These are phyloP conservation scores for Clarkia xantiana DNA, from an alignment of 345 rosid species.

Conservation along the genomic window DNA sequence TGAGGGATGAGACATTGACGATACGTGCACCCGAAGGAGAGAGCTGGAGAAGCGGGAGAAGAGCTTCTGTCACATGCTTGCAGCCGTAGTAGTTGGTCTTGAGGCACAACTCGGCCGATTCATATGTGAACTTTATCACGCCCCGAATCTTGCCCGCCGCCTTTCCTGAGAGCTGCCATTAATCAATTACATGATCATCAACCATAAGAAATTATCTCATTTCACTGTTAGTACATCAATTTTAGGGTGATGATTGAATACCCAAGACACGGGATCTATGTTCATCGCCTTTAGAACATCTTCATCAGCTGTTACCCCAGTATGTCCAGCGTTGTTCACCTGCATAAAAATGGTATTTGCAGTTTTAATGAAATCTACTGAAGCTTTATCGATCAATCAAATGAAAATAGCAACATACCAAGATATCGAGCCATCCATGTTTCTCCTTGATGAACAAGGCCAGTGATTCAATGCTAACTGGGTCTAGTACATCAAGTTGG, in stretches of 20 bases:
- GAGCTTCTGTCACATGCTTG: constrained; percentile 24
- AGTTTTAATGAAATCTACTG: background rate
- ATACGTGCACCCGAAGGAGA: constrained; percentile 35
- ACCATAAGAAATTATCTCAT: background rate
- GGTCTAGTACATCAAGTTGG: constrained; percentile 39
- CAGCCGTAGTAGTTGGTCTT: constrained; percentile 35
- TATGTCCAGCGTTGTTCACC: constrained; percentile 39
- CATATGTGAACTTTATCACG: constrained; percentile 22
- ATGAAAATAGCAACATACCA: constrained; percentile 12
- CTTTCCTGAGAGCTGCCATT: constrained; percentile 28
- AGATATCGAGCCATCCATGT: constrained; percentile 34
- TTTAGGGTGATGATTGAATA: background rate
- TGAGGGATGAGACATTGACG: constrained; percentile 34
- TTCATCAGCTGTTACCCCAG: constrained; percentile 22
- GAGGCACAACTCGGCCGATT: constrained; percentile 30
- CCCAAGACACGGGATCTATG: constrained; percentile 31
- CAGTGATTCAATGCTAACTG: constrained; percentile 14
- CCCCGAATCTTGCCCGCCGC: constrained; percentile 15
- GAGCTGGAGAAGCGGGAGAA: constrained; percentile 34
- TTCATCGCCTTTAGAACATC: constrained; percentile 26
- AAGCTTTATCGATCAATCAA: background rate
- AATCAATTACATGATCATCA: background rate
- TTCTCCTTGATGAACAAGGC: constrained; percentile 17
- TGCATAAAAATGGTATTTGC: too few species aligned
- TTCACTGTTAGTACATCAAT: too few species aligned